These are phyloP conservation scores for Canavalia gladiata DNA, from an alignment of 306 rosid genomes.

Conservation along the genomic window DNA sequence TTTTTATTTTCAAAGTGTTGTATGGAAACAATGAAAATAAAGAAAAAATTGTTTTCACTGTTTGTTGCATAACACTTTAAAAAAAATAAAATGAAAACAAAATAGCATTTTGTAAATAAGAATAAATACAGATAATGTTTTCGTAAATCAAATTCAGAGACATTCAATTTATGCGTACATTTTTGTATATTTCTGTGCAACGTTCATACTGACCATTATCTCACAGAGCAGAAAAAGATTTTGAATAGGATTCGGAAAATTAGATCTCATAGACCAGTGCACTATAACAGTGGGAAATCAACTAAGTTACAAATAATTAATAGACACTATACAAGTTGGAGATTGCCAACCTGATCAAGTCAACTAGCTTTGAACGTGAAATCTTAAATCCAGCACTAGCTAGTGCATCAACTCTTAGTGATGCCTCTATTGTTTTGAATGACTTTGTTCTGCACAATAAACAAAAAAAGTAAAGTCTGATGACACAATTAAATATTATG, in stretches of 20 bases:
- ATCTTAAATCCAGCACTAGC: conserved; percentile 97
- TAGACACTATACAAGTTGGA: neutral
- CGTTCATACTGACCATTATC: neutral
- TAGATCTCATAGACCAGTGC: conserved; percentile 19
- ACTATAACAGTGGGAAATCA: conserved; percentile 2
- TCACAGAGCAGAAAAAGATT: conserved; percentile 7
- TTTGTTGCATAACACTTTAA: too few relatives aligned
- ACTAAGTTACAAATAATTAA: conserved; percentile 22
- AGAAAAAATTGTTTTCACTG: too few relatives aligned
- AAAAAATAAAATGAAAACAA: too few relatives aligned
- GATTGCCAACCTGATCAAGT: conserved; percentile 72
- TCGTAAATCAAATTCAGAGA: conserved; percentile 13
- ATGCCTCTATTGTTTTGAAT: conserved; percentile 82
- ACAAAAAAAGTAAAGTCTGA: neutral
- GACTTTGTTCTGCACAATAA: conserved; percentile 74
- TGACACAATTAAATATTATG: conserved; percentile 8
- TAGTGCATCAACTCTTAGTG: conserved; percentile 88
- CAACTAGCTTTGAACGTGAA: conserved; percentile 92
- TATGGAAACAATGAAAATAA: too few relatives aligned
- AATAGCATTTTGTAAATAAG: too few relatives aligned
- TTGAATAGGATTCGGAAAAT: conserved; percentile 19
- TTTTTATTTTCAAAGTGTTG: too few relatives aligned
- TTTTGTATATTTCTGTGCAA: neutral
- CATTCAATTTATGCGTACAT: neutral
- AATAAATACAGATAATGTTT: too few relatives aligned